phyloP scores from a whole-genome alignment of 352 stramenopile species.

The Phytophthora colocasiae region DNA sequence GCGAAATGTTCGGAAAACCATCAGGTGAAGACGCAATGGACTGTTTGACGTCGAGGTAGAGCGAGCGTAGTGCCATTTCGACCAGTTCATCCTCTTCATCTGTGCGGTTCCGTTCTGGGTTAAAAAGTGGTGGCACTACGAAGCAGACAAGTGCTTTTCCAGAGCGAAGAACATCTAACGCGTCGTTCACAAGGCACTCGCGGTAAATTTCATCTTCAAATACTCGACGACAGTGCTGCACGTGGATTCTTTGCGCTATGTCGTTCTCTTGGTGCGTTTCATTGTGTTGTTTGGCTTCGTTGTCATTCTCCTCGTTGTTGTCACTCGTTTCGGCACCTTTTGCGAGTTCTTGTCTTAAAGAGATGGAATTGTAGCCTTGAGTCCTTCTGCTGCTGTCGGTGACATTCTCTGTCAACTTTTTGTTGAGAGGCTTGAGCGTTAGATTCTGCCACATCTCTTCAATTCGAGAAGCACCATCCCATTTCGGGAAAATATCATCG shows the following conservation, averaged over 20 bases:
- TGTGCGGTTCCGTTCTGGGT: neutral
- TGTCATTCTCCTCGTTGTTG: conserved; percentile 1
- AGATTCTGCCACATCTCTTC: conserved; percentile 74
- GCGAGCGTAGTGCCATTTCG: conserved; percentile 51
- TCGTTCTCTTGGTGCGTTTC: neutral
- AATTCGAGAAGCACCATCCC: conserved; percentile 37
- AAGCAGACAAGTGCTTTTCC: conserved; percentile 39
- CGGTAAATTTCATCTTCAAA: conserved; percentile 63
- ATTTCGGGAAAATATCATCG: conserved; percentile 21
- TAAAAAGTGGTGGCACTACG: conserved; percentile 25
- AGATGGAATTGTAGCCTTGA: conserved; percentile 55
- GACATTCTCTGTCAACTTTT: conserved; percentile 7
- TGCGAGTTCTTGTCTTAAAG: conserved; percentile 24
- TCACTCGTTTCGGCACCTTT: neutral
- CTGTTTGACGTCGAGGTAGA: conserved; percentile 58
- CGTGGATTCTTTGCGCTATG: conserved; percentile 34
- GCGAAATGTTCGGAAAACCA: neutral
- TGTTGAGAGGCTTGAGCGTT: conserved; percentile 38
- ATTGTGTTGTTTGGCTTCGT: neutral
- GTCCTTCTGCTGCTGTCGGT: neutral
- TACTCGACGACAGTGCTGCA: conserved; percentile 47
- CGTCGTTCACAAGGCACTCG: conserved; percentile 48
- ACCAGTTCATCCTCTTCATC: conserved; percentile 34
- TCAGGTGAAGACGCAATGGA: conserved; percentile 19
- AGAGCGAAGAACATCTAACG: conserved; percentile 24